phyloP scores from a whole-genome alignment of 805 yeast species.

The Ogataea nonfermentans region DNA sequence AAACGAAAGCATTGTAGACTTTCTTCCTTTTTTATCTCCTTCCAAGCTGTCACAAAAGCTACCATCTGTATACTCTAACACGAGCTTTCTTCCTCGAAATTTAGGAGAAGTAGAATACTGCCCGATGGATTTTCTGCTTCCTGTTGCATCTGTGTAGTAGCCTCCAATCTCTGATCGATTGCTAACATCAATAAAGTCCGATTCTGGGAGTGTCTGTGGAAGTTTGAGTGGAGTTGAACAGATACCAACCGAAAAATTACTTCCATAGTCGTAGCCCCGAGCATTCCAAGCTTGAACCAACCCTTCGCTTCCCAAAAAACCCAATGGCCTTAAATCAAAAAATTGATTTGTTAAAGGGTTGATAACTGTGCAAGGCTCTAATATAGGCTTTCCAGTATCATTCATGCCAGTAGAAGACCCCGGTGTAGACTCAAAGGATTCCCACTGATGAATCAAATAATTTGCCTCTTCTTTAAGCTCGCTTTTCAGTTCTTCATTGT shows the following conservation, averaged over 20 bases:
- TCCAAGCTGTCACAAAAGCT: slow-evolving; percentile 48
- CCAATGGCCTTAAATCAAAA: slow-evolving; percentile 43
- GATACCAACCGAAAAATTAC: slow-evolving; percentile 72
- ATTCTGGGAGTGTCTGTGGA: slow-evolving; percentile 19
- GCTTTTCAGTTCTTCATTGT: slow-evolving; percentile 5
- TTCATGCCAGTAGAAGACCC: slow-evolving; percentile 1
- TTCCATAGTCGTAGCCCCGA: slow-evolving; percentile 65
- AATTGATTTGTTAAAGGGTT: slow-evolving; percentile 45
- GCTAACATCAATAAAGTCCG: slow-evolving; percentile 34
- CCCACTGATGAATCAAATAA: slow-evolving; percentile 13
- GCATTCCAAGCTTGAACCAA: slow-evolving; percentile 57
- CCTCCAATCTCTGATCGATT: slow-evolving; percentile 54
- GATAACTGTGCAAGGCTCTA: slow-evolving; percentile 42
- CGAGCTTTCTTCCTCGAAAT: slow-evolving; percentile 69
- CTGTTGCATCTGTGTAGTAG: slow-evolving; percentile 47
- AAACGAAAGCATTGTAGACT: slow-evolving; percentile 66
- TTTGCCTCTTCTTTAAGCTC: slow-evolving; percentile 19
- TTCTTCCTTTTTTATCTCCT: slow-evolving; percentile 38
- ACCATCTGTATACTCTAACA: slow-evolving; percentile 70
- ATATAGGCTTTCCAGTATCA: slow-evolving; percentile 13
- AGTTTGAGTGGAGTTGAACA: slow-evolving; percentile 55
- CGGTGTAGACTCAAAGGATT: slow-evolving; percentile 5
- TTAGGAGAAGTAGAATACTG: slow-evolving; percentile 57
- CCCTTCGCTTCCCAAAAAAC: slow-evolving; percentile 31
- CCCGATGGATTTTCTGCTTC: slow-evolving; percentile 56